These are phyloP conservation scores for Pseudogymnoascus sp. DNA, from an alignment of 2,329 filamentous ascomycete genomes.

Conservation along the genomic window DNA sequence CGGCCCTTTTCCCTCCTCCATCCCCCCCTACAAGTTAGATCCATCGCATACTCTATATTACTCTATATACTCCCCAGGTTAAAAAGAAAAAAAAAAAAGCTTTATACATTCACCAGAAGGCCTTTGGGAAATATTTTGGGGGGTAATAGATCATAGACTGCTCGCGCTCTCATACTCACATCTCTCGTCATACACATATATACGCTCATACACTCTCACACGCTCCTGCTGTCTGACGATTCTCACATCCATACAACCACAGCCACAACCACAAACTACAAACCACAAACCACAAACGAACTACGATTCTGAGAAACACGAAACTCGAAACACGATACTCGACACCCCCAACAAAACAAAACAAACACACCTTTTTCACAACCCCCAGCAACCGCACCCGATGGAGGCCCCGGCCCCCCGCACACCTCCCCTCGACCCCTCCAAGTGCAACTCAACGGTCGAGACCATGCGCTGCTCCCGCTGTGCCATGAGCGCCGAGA, in stretches of 20 bases:
- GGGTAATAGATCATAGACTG: not conserved
- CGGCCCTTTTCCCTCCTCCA: not conserved
- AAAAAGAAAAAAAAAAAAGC: not conserved
- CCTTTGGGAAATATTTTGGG: not conserved
- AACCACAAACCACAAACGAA: not conserved
- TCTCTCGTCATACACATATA: not conserved
- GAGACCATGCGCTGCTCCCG: constrained; percentile 55
- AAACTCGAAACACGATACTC: not conserved
- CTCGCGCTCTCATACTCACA: not conserved
- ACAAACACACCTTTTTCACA: not conserved
- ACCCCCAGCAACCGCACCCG: not conserved
- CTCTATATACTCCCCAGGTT: not conserved
- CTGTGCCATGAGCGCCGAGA: constrained; percentile 51
- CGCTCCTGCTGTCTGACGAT: not conserved
- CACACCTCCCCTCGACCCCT: not conserved
- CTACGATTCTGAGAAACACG: not conserved
- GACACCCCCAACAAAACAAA: not conserved
- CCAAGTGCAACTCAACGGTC: constrained; percentile 30
- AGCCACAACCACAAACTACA: not conserved
- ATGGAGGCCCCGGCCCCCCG: not conserved
- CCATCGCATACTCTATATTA: constrained; percentile 2
- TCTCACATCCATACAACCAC: not conserved
- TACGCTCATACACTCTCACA: not conserved
- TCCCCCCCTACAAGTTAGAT: not conserved
- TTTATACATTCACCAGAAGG: not conserved